Conservation (phyloP, 192 early-diverging fungal genomes). For the Powellomyces hirtus region DNA sequence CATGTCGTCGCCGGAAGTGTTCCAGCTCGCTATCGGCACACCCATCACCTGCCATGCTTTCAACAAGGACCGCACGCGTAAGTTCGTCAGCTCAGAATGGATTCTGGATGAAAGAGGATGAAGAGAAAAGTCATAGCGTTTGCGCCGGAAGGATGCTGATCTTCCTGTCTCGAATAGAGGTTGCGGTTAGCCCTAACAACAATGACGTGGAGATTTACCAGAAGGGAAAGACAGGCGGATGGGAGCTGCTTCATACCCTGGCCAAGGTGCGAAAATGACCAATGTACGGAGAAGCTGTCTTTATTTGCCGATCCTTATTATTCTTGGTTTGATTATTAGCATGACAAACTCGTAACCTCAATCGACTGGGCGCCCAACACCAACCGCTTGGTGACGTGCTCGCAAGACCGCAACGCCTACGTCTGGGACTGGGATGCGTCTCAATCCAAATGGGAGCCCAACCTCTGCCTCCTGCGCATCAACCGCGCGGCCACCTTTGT, state of each 20-base stretch:
- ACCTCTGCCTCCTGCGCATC: slow-evolving; percentile 89
- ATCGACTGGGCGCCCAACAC: slow-evolving; percentile 95
- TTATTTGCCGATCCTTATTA: not conserved
- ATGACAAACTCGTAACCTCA: slow-evolving; percentile 92
- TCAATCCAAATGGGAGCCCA: slow-evolving; percentile 75
- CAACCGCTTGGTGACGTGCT: slow-evolving; percentile 94
- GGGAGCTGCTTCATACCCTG: slow-evolving; percentile 68
- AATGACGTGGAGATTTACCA: slow-evolving; percentile 89
- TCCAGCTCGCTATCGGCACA: slow-evolving; percentile 58
- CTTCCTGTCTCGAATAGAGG: slow-evolving; percentile 49
- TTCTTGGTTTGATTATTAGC: slow-evolving; percentile 43
- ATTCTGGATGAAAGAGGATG: not conserved
- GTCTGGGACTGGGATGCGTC: slow-evolving; percentile 83
- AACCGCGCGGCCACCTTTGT: slow-evolving; percentile 94
- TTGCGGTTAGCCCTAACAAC: slow-evolving; percentile 86
- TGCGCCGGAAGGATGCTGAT: not conserved
- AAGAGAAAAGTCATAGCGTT: no score
- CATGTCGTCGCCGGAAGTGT: slow-evolving; percentile 41
- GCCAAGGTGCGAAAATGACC: slow-evolving; percentile 53
- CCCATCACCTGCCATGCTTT: slow-evolving; percentile 94
- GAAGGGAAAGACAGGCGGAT: slow-evolving; percentile 53
- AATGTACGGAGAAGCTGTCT: not conserved
- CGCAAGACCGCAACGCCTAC: slow-evolving; percentile 98
- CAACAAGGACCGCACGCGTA: slow-evolving; percentile 85
- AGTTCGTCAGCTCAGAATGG: not conserved